Base-by-base conservation (phyloP, 2,329 filamentous ascomycete genomes). In the Xylaria sp. region DNA sequence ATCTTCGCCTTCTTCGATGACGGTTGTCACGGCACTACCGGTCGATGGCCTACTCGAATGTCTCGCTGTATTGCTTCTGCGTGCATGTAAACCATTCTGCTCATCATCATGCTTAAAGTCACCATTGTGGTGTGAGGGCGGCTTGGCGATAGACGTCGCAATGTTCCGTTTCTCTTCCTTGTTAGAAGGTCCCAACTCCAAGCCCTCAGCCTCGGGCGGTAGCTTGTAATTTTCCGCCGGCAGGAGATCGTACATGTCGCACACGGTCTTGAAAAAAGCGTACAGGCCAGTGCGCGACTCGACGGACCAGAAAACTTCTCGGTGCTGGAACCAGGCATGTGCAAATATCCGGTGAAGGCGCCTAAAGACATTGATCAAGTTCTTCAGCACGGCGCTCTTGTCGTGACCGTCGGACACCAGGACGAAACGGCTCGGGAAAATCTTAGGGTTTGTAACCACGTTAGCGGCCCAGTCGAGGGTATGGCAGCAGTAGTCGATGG, bases 401-500 rank as follows among this genome's bases (percentile, higher is more conserved):
- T 89, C 89, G 77, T 89, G 86, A 48, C 83, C 84, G 78, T 88
- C 87, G 65, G 81, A 83, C 34, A 85, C 76, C 9, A 87, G 82
- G 62, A 88, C 86, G 72, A 97, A 88, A 63, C 96, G 89, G 75
- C 93, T 97, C 0, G 96, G 95, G 79, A 99, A 99, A 78, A 96
- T 92, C 84, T 98, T 98, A 64, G 94, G 92, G 76, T 94, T 96
- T 2, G 95, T 97, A 66, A 99, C 90, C 23, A 95, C 92, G 76
- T 97, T 97, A 66, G 94, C 94, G 2, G 96, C 96, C 94, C 95
- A 98, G 83, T 99, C 96, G 52, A 99, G 90, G 0, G 96, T 99
- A 80, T 99, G 96, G 80, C 95, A 98, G 86, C 94, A 98, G 83
- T 99, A 99, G 82, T 99, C 96, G 78, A 99, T 98, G 61, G 96